Conservation (phyloP, 148 eudicot species). For the Amaranthus hypochondriacus region DNA sequence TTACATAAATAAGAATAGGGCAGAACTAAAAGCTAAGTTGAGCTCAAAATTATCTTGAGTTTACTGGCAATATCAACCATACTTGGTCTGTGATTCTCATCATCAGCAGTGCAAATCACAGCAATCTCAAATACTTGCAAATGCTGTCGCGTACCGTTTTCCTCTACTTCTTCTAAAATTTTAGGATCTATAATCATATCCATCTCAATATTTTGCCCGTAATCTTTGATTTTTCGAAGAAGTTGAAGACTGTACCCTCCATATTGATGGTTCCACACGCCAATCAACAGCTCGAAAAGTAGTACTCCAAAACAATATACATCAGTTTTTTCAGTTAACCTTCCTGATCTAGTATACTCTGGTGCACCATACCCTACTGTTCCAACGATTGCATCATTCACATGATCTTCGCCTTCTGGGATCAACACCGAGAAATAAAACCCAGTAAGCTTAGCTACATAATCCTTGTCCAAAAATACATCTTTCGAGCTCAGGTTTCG, state of each 20-base stretch:
- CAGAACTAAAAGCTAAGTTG: not conserved
- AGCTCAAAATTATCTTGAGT: not conserved
- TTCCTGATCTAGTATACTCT: not conserved
- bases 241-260: not conserved
- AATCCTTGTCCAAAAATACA: conserved; percentile 15
- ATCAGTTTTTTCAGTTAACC: conserved; percentile 15
- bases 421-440: conserved; percentile 5
- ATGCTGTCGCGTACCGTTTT: not conserved
- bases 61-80: conserved; percentile 11
- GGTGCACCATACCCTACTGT: not conserved
- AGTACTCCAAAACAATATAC: conserved; percentile 2
- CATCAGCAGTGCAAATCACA: not conserved
- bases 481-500: not conserved
- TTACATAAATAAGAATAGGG: not conserved
- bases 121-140: not conserved
- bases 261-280: no score
- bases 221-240: not conserved
- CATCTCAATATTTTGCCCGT: not conserved
- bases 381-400: conserved; percentile 7
- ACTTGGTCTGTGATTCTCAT: conserved; percentile 1
- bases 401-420: conserved; percentile 13
- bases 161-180: not conserved
- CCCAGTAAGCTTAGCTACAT: conserved; percentile 5
- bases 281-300: conserved; percentile 4
- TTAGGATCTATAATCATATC: not conserved